A percentile compares a stretch with the other conserved stretches of the same genome.
Conservation (phyloP, 192 early-diverging fungal species). For the Coemansia brasiliensis region DNA sequence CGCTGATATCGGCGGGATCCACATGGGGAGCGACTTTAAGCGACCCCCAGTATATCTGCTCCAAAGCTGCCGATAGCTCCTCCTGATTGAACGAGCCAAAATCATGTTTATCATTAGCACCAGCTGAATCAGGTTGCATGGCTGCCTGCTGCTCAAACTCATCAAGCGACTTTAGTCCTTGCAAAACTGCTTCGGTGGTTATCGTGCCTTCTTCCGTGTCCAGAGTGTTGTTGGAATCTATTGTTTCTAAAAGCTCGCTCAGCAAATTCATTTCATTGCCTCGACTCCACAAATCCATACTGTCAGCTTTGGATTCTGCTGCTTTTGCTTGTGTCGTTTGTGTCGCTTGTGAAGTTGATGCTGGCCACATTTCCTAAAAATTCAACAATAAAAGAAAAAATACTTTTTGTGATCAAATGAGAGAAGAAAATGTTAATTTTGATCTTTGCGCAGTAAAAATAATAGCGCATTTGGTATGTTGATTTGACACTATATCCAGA, state of each 20-base stretch:
- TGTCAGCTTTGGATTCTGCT: no score
- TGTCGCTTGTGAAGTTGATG: no score
- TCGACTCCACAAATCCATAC: background rate
- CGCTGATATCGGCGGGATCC: slow-evolving; percentile 4
- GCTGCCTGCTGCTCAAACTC: slow-evolving; percentile 45
- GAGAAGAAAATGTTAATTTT: slow-evolving; percentile 2
- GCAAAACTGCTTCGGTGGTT: slow-evolving; percentile 28
- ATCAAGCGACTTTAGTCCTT: slow-evolving; percentile 41
- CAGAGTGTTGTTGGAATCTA: background rate
- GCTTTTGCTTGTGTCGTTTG: background rate
- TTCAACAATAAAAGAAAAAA: background rate
- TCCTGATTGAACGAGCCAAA: slow-evolving; percentile 33
- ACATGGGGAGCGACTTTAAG: slow-evolving; percentile 17
- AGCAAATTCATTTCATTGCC: background rate
- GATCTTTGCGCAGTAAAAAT: background rate
- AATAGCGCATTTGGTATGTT: no score
- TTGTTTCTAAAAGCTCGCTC: background rate
- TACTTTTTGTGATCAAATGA: background rate
- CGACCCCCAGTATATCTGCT: slow-evolving; percentile 47
- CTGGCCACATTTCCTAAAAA: slow-evolving; percentile 5
- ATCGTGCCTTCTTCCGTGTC: slow-evolving; percentile 11
- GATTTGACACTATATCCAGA: no score
- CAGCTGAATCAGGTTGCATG: slow-evolving; percentile 15
- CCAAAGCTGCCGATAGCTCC: slow-evolving; percentile 46
- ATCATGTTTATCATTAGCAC: background rate